Conservation (phyloP, 257 asterid species). For the Fraxinus quadrangulata region DNA sequence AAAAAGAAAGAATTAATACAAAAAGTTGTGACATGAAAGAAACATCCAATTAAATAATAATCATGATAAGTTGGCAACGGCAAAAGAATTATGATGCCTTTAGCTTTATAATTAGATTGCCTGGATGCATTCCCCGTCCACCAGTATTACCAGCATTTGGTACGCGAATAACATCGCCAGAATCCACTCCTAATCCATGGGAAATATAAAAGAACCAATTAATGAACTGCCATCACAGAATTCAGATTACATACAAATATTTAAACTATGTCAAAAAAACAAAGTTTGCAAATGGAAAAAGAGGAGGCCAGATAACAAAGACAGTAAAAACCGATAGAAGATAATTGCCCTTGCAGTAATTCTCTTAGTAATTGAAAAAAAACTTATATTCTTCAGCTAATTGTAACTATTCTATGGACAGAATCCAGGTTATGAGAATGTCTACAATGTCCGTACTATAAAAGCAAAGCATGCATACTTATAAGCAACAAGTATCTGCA, state of each 20-base stretch:
- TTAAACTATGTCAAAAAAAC: neutral
- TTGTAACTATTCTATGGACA: neutral
- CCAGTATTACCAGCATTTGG: slow-evolving; percentile 84
- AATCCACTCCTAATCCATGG: slow-evolving; percentile 70
- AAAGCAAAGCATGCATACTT: neutral
- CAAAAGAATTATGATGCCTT: slow-evolving; percentile 48
- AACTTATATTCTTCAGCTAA: neutral
- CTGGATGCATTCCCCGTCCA: slow-evolving; percentile 62
- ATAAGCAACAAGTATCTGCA: neutral
- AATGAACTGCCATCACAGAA: slow-evolving; percentile 20
- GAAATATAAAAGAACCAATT: slow-evolving; percentile 14
- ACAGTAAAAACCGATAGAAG: slow-evolving; percentile 1
- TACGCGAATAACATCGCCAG: slow-evolving; percentile 81
- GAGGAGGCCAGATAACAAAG: neutral
- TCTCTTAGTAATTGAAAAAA: neutral
- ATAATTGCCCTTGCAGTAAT: neutral
- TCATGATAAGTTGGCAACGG: slow-evolving; percentile 2
- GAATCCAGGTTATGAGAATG: neutral
- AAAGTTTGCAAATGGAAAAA: neutral
- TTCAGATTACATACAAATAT: neutral
- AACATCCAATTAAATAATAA: slow-evolving; percentile 11
- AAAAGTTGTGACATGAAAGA: neutral
- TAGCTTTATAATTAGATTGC: slow-evolving; percentile 66
- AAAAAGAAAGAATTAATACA: neutral
- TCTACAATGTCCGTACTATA: slow-evolving; percentile 4